Percentiles rank a stretch among this genome's conserved stretches.
phyloP scores from a whole-genome alignment of 768 basidiomycete genomes.

The Crassisporium funariophilum region DNA sequence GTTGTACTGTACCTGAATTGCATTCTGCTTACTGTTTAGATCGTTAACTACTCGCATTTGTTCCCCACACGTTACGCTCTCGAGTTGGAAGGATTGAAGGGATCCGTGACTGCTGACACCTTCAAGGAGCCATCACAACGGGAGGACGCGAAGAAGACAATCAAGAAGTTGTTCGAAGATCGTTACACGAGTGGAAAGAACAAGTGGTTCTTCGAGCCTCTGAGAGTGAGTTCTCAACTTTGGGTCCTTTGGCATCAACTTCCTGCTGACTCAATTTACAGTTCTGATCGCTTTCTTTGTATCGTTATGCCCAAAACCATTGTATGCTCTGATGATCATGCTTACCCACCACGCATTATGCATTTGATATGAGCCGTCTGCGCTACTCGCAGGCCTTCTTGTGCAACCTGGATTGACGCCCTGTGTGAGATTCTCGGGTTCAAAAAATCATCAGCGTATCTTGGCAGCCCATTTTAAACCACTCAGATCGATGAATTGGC shows the following conservation, averaged over 20 bases:
- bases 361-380: constrained; percentile 16
- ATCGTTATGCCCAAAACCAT: constrained; percentile 32
- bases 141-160: constrained; percentile 91
- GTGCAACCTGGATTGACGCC: too few relatives aligned
- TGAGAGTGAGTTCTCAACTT: constrained; percentile 67
- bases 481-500: too few relatives aligned
- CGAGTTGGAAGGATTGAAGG: constrained; percentile 94
- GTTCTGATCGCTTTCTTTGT: constrained; percentile 39
- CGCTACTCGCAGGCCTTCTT: not conserved
- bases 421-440: too few relatives aligned
- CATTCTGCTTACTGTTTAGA: constrained; percentile 41
- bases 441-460: too few relatives aligned
- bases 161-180: constrained; percentile 97
- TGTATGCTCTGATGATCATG: constrained; percentile 40
- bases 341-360: constrained; percentile 22
- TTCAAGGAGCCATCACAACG: constrained; percentile 98
- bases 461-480: too few relatives aligned
- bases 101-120: constrained; percentile 78
- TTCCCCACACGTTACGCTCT: constrained; percentile 99
- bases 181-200: constrained; percentile 93
- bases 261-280: constrained; percentile 14
- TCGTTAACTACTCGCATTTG: constrained; percentile 97
- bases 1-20: not conserved
- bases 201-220: constrained; percentile 94
- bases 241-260: not conserved